Percentiles rank a stretch among this genome's conserved stretches.
These are phyloP conservation scores for Raddia distichophylla DNA, from an alignment of 176 grass and related monocot species.

Conservation along the genomic window DNA sequence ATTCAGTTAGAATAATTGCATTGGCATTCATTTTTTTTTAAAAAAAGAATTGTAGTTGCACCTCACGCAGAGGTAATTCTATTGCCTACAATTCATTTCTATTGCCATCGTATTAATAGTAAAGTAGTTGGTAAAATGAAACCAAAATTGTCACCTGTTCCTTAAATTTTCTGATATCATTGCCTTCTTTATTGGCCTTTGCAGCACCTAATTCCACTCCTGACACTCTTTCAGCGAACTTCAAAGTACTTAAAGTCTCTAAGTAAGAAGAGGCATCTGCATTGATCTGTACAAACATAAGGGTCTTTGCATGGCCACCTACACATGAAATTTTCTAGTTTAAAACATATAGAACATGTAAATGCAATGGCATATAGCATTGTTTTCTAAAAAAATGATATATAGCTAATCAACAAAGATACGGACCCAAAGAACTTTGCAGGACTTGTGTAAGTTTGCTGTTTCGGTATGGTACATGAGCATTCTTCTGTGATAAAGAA, in stretches of 20 bases:
- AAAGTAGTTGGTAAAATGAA: conserved; percentile 14
- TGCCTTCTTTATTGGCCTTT: conserved; percentile 73
- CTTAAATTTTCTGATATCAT: conserved; percentile 66
- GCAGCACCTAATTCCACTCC: conserved; percentile 75
- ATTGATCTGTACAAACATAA: conserved; percentile 86
- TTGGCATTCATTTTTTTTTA: not conserved
- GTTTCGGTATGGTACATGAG: conserved; percentile 84
- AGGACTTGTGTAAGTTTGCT: conserved; percentile 91
- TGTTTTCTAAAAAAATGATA: not conserved
- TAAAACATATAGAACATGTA: conserved; percentile 6
- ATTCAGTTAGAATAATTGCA: not conserved
- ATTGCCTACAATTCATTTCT: conserved; percentile 1
- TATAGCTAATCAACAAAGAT: conserved; percentile 24
- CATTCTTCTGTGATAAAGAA: conserved; percentile 70
- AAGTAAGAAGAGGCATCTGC: conserved; percentile 58
- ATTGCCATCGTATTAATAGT: not conserved
- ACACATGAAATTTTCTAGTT: conserved; percentile 24
- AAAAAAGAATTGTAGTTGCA: not conserved
- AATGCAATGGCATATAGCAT: conserved; percentile 24
- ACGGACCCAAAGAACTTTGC: conserved; percentile 78
- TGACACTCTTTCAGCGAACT: conserved; percentile 86
- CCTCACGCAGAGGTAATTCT: not conserved
- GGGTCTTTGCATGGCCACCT: conserved; percentile 87
- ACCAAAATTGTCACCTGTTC: conserved; percentile 54
- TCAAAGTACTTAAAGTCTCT: conserved; percentile 82